A percentile compares a stretch with the other conserved stretches of the same genome.
Evolutionary conservation across 768 basidiomycete species (phyloP).

Genomic region (Hypholoma fasciculare): DNA sequence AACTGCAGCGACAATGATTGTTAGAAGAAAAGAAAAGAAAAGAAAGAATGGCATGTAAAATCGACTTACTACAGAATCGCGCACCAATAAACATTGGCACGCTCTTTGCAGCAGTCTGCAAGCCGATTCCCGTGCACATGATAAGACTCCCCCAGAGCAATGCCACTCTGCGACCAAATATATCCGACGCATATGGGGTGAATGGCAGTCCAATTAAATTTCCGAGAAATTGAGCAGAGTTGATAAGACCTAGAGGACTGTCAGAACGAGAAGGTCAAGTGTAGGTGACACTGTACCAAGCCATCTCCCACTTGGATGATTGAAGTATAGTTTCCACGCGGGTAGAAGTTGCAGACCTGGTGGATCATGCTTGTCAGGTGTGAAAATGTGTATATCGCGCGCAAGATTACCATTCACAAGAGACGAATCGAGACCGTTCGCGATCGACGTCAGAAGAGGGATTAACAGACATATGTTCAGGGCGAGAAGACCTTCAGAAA

Average conservation of each 20-base stretch:
- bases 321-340: slow-evolving; percentile 59
- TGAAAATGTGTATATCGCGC: not conserved
- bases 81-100: slow-evolving; percentile 57
- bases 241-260: slow-evolving; percentile 50
- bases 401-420: slow-evolving; percentile 46
- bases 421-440: slow-evolving; percentile 73
- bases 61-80: slow-evolving; percentile 48
- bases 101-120: slow-evolving; percentile 49
- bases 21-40: not conserved
- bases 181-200: slow-evolving; percentile 60
- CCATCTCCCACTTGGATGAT: slow-evolving; percentile 48
- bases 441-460: slow-evolving; percentile 63
- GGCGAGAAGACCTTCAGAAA: slow-evolving; percentile 48
- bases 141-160: slow-evolving; percentile 61
- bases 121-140: slow-evolving; percentile 63
- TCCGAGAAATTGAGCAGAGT: slow-evolving; percentile 64
- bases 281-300: slow-evolving; percentile 36
- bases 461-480: slow-evolving; percentile 61
- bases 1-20: slow-evolving; percentile 35
- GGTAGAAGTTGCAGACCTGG: slow-evolving; percentile 68
- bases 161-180: slow-evolving; percentile 58
- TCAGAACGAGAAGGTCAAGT: not conserved
- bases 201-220: slow-evolving; percentile 62
- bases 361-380: slow-evolving; percentile 13
- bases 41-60: not conserved